phyloP scores from a whole-genome alignment of 768 basidiomycete genomes.

The Suillus subluteus region DNA sequence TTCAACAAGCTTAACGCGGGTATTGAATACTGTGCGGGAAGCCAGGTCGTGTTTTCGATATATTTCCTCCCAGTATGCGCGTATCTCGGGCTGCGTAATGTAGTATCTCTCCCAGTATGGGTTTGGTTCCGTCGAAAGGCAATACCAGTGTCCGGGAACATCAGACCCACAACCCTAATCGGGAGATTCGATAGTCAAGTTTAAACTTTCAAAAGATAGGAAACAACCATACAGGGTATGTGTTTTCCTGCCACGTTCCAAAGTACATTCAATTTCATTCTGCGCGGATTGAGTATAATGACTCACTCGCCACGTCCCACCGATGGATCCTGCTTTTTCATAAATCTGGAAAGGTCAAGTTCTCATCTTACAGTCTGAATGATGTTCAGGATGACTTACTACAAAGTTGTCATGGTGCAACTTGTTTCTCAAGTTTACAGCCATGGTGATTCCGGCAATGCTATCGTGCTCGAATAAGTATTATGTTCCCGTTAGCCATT shows the following conservation, averaged over 20 bases:
- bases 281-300: background rate
- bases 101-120: constrained; percentile 53
- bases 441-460: constrained; percentile 51
- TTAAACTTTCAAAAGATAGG: no score
- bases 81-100: constrained; percentile 52
- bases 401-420: constrained; percentile 51
- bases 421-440: constrained; percentile 48
- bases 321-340: constrained; percentile 49
- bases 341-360: constrained; percentile 44
- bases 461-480: constrained; percentile 27
- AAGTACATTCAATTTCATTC: background rate
- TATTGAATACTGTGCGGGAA: constrained; percentile 45
- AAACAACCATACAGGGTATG: constrained; percentile 47
- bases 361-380: background rate
- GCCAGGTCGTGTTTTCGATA: constrained; percentile 47
- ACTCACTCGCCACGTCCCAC: constrained; percentile 62
- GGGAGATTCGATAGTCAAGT: background rate
- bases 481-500: background rate
- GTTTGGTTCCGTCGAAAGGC: constrained; percentile 56
- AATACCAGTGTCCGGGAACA: constrained; percentile 57
- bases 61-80: constrained; percentile 52
- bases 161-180: constrained; percentile 56
- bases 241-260: constrained; percentile 46
- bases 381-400: constrained; percentile 33
- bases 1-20: constrained; percentile 41